phyloP scores from a whole-genome alignment of 768 basidiomycete genomes.

The Podaxis rugospora region DNA sequence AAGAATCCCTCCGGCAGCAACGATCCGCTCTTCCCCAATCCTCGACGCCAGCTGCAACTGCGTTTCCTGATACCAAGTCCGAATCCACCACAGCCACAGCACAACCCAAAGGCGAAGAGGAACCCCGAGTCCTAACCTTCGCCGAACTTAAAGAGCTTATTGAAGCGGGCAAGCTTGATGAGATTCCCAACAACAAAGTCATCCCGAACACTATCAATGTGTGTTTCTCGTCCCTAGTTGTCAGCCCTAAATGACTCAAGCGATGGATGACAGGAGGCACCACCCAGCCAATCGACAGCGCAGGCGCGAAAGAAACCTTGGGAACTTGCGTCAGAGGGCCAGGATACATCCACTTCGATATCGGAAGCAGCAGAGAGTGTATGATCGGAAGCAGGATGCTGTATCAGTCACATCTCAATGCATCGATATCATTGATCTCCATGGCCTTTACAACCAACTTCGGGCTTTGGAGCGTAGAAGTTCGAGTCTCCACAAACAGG shows the following conservation, averaged over 20 bases:
- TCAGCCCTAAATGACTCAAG: not conserved
- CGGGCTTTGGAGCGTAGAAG: not conserved
- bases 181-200: constrained; percentile 75
- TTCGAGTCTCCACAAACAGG: not conserved
- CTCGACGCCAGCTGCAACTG: not conserved
- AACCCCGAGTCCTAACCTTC: constrained; percentile 53
- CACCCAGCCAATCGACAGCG: constrained; percentile 53
- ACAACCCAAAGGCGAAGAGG: constrained; percentile 15
- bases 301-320: constrained; percentile 61
- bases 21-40: not conserved
- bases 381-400: not conserved
- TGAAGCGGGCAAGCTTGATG: constrained; percentile 62
- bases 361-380: too few relatives aligned
- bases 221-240: constrained; percentile 4
- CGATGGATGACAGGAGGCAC: constrained; percentile 35
- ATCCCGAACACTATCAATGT: constrained; percentile 70
- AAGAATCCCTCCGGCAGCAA: constrained; percentile 17
- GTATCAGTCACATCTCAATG: not conserved
- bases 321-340: constrained; percentile 34
- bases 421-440: not conserved
- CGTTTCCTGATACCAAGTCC: not conserved
- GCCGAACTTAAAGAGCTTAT: constrained; percentile 67
- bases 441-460: not conserved
- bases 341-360: not conserved
- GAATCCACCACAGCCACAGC: constrained; percentile 2